phyloP scores from a whole-genome alignment of 352 stramenopile species.

The Pythium aquatile region DNA sequence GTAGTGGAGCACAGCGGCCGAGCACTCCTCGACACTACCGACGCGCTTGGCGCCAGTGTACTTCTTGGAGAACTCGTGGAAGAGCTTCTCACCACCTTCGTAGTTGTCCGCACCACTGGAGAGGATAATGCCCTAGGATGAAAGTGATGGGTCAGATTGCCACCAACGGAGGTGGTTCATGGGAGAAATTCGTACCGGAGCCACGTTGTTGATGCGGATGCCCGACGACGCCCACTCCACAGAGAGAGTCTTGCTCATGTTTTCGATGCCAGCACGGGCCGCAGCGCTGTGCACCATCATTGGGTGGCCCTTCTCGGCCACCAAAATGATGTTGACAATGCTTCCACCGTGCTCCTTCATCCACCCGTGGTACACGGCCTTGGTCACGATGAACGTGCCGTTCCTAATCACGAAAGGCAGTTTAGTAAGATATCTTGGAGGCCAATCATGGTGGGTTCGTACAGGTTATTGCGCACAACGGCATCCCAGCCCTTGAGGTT shows the following conservation, averaged over 20 bases:
- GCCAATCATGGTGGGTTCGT: conserved; percentile 1
- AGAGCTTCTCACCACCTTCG: conserved; percentile 69
- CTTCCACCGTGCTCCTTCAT: conserved; percentile 80
- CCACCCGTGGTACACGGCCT: conserved; percentile 75
- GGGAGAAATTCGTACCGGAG: conserved; percentile 44
- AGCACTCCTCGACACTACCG: conserved; percentile 91
- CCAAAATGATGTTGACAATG: conserved; percentile 91
- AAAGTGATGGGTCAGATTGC: background rate
- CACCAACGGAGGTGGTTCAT: background rate
- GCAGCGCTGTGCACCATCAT: conserved; percentile 85
- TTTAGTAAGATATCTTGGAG: background rate
- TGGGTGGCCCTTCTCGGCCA: conserved; percentile 87
- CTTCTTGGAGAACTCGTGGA: conserved; percentile 70
- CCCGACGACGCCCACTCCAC: conserved; percentile 91
- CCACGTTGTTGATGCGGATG: conserved; percentile 91
- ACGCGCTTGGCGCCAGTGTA: conserved; percentile 83
- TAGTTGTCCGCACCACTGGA: conserved; percentile 86
- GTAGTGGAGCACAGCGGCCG: conserved; percentile 86
- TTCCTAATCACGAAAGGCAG: conserved; percentile 31
- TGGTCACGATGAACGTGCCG: conserved; percentile 86
- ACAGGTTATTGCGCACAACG: conserved; percentile 91
- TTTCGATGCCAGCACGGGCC: conserved; percentile 88
- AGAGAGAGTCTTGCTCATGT: conserved; percentile 91
- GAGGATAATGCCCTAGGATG: conserved; percentile 49
- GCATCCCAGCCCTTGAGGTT: conserved; percentile 88